Conservation (phyloP, 78 protist genomes). For the slime mould (Dictyostelium discoideum) region dicty_2.7 NC_007088.5:5533501-5534000, state of each 20-base stretch:
- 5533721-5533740: not conserved
- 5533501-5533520: constrained; percentile 79
- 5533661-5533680: constrained; percentile 62
- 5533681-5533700: constrained; percentile 39
- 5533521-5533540: constrained; percentile 32
- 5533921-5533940: constrained; percentile 50
- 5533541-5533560: constrained; percentile 86
- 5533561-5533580: constrained; percentile 76
- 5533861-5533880: constrained; percentile 38
- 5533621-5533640: constrained; percentile 21
- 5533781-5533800: too few relatives aligned
- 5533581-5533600: constrained; percentile 31
- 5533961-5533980: constrained; percentile 65
- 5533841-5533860: too few relatives aligned
- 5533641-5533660: constrained; percentile 31
- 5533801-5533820: too few relatives aligned
- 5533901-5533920: constrained; percentile 60
- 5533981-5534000: constrained; percentile 33
- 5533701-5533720: not conserved
- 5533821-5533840: too few relatives aligned
- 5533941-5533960: constrained; percentile 6
- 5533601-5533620: constrained; percentile 87
- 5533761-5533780: too few relatives aligned
- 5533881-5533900: constrained; percentile 48
- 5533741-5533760: not conserved